These are phyloP conservation scores for Cryptosporidium ubiquitum DNA, from an alignment of 169 alveolate genomes.

Conservation along the genomic window DNA sequence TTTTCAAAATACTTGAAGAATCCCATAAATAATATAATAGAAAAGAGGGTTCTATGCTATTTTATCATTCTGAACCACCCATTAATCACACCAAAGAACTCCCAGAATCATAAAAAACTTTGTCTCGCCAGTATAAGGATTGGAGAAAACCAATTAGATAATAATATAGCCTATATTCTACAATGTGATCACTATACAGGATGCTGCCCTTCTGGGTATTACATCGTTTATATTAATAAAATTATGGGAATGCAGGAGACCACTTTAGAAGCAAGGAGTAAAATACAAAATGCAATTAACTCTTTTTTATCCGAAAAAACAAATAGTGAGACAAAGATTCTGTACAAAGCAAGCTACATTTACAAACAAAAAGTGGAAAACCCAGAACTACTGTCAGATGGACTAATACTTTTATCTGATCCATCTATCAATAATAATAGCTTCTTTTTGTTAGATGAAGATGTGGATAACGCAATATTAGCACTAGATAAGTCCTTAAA, in stretches of 20 bases:
- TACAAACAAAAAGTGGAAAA: conserved; percentile 11
- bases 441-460: conserved; percentile 48
- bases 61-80: conserved; percentile 6
- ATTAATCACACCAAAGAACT: background rate
- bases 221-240: conserved; percentile 28
- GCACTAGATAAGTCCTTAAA: conserved; percentile 1
- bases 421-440: conserved; percentile 47
- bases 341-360: conserved; percentile 31
- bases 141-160: background rate
- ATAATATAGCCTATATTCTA: conserved; percentile 2
- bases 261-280: background rate
- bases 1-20: background rate
- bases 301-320: background rate
- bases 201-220: conserved; percentile 39
- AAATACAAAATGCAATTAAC: background rate
- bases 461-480: conserved; percentile 12
- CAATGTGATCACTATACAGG: conserved; percentile 48
- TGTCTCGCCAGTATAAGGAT: background rate
- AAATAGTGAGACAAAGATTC: background rate
- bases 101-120: background rate
- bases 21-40: background rate
- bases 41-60: conserved; percentile 5
- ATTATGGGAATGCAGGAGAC: conserved; percentile 12
- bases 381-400: background rate
- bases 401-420: conserved; percentile 20